Evolutionary conservation across 2,329 filamentous ascomycete species (phyloP), one percentile per base, ranked within the genome.

Genomic region (Colletotrichum sp.): DNA sequence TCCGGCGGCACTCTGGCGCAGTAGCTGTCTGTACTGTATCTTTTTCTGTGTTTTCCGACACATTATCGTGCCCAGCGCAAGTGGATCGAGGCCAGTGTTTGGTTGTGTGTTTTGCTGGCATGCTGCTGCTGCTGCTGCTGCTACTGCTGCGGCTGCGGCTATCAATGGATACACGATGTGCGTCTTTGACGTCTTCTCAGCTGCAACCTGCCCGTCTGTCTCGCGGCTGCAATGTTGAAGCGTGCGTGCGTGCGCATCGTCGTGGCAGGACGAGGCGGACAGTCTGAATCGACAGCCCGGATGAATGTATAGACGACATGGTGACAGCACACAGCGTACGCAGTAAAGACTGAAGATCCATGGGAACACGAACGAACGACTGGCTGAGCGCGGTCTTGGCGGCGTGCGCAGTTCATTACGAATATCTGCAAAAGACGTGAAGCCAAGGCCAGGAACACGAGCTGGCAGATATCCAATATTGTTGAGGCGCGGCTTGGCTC

Each of bases 41-140:
- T 58, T 32, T 58, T 43, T 61, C 30, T 14, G 28, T 30, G 34
- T 43, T 48, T 28, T 52, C 72, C 69, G 72, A 56, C 24, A 61
- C 69, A 56, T 75, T 73, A 52, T 75, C 58, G 73, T 73, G 63
- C 72, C 73, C 73, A 73, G 26, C 21, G 43, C 38, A 68, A 36
- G 73, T 73, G 73, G 73, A 21, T 56, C 34, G 1, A 58, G 32
- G 30, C 43, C 48, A n/a, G 52, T 59, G 52, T 59, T 59, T 68
- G 58, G 52, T 34, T 62, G n/a, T 56, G 34, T 62, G 28, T 69
- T 24, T 38, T 26, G 48, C 14, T 64, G 43, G n/a, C 43, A 52
- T 52, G 10, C 38, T 52, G n/a, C 43, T 52, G 10, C 38, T 52
- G n/a, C 43, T 52, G 10, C 43, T 21, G 43, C 43, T 48, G 10